Evolutionary conservation across 805 yeast genomes (phyloP).

Genomic region (Metschnikowia drakensbergensis): DNA sequence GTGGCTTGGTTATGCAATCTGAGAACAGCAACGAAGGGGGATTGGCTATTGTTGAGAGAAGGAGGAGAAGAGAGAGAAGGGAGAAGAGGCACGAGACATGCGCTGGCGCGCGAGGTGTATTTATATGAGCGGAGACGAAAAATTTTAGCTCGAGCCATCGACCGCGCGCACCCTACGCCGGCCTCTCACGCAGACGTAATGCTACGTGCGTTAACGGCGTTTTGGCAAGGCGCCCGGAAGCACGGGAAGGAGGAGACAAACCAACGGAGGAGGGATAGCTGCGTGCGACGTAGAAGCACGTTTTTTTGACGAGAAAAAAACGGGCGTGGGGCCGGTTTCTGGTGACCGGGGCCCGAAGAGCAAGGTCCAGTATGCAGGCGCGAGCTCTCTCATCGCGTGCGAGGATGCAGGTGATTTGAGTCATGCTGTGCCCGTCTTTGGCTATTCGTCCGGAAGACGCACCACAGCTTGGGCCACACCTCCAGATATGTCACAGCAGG

Average conservation of each 20-base stretch:
- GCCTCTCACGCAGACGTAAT: slow-evolving; percentile 13
- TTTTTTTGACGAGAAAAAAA: no score
- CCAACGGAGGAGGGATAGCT: no score
- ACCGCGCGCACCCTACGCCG: slow-evolving; percentile 7
- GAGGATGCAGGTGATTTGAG: neutral
- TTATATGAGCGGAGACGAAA: slow-evolving; percentile 10
- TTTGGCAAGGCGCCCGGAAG: neutral
- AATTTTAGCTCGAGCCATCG: slow-evolving; percentile 7
- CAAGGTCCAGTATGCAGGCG: neutral
- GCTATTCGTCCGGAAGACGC: no score
- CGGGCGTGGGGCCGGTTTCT: no score
- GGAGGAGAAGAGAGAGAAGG: slow-evolving; percentile 25
- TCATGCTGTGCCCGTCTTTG: no score
- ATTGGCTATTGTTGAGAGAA: slow-evolving; percentile 34
- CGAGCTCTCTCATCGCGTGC: neutral
- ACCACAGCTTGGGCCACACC: no score
- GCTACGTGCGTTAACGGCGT: slow-evolving; percentile 10
- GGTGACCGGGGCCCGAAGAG: neutral
- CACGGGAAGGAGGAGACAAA: neutral
- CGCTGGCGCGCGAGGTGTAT: slow-evolving; percentile 10
- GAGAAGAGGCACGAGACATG: slow-evolving; percentile 5
- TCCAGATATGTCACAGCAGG: no score
- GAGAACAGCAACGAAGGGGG: slow-evolving; percentile 20
- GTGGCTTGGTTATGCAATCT: slow-evolving; percentile 15
- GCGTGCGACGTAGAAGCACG: no score